Evolutionary conservation across 352 stramenopile species (phyloP).

Genomic region (Phytophthora agathidicida): DNA sequence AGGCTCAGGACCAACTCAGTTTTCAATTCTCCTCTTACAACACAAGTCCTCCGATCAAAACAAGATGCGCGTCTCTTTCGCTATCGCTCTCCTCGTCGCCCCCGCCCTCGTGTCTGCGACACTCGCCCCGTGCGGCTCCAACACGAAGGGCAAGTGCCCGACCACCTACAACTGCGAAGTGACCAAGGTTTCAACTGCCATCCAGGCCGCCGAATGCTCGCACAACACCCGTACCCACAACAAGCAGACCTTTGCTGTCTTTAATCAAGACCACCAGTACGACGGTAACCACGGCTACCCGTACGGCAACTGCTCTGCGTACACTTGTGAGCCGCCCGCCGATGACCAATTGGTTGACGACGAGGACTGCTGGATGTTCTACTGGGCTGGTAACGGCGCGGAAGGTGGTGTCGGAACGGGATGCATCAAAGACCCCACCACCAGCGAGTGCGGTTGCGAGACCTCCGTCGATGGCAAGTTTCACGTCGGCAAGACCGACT

Average conservation of each 20-base stretch:
- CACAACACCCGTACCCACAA: constrained; percentile 19
- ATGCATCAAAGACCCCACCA: constrained; percentile 24
- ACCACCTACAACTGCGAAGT: constrained; percentile 15
- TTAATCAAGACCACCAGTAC: constrained; percentile 25
- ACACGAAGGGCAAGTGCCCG: constrained; percentile 22
- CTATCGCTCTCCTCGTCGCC: constrained; percentile 11
- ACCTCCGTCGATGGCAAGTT: constrained; percentile 28
- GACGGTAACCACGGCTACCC: constrained; percentile 24
- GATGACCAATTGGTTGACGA: constrained; percentile 8
- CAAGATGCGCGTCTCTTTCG: constrained; percentile 18
- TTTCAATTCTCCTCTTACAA: constrained; percentile 6
- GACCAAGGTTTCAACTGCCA: constrained; percentile 17
- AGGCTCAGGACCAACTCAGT: constrained; percentile 6
- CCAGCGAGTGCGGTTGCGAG: constrained; percentile 24
- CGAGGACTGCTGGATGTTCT: constrained; percentile 31
- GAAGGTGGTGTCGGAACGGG: constrained; percentile 9
- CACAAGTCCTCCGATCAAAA: too few species aligned
- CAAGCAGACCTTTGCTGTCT: constrained; percentile 26
- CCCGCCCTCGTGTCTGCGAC: too few species aligned
- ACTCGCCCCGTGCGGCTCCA: constrained; percentile 14
- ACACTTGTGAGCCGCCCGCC: constrained; percentile 14
- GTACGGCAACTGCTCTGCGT: constrained; percentile 28
- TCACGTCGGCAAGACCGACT: constrained; percentile 11
- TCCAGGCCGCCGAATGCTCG: constrained; percentile 26
- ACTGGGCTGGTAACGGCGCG: constrained; percentile 23